Percentiles rank a stretch among this genome's conserved stretches.
phyloP scores from a whole-genome alignment of 176 grass and related monocot species.

The Thinopyrum elongatum region DNA sequence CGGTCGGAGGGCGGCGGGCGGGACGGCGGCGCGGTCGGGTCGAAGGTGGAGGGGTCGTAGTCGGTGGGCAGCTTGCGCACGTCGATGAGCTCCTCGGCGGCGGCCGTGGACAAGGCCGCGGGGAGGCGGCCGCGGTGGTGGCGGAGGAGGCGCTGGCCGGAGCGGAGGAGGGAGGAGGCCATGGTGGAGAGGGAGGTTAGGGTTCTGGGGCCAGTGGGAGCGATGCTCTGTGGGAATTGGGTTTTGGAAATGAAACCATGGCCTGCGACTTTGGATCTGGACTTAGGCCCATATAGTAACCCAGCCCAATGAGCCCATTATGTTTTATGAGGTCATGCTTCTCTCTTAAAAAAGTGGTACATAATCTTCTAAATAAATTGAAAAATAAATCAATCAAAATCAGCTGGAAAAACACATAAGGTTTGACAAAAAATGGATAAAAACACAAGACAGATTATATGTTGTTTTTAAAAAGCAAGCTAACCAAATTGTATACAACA shows the following conservation, averaged over 20 bases:
- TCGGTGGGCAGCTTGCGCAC: constrained; percentile 70
- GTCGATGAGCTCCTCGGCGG: constrained; percentile 52
- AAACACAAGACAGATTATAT: too few species aligned
- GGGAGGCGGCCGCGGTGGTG: not conserved
- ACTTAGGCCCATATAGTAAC: not conserved
- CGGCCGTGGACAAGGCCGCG: constrained; percentile 26
- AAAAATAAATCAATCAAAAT: too few species aligned
- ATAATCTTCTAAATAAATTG: too few species aligned
- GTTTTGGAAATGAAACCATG: not conserved
- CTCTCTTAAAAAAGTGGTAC: too few species aligned
- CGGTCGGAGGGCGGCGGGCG: constrained; percentile 65
- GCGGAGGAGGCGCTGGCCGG: constrained; percentile 44
- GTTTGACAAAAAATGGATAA: too few species aligned
- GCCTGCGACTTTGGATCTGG: not conserved
- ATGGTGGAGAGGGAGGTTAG: constrained; percentile 36
- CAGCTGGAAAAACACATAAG: too few species aligned
- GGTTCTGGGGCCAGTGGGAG: constrained; percentile 33
- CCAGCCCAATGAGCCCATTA: not conserved
- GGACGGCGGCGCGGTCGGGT: constrained; percentile 50
- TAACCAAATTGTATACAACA: too few species aligned
- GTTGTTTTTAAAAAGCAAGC: too few species aligned
- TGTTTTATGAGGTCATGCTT: not conserved
- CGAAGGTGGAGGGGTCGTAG: constrained; percentile 70
- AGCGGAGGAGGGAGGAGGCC: constrained; percentile 64
- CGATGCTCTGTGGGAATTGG: not conserved